Conservation (phyloP, 2,329 filamentous ascomycete species). For the Hypoxylon sp. region DNA sequence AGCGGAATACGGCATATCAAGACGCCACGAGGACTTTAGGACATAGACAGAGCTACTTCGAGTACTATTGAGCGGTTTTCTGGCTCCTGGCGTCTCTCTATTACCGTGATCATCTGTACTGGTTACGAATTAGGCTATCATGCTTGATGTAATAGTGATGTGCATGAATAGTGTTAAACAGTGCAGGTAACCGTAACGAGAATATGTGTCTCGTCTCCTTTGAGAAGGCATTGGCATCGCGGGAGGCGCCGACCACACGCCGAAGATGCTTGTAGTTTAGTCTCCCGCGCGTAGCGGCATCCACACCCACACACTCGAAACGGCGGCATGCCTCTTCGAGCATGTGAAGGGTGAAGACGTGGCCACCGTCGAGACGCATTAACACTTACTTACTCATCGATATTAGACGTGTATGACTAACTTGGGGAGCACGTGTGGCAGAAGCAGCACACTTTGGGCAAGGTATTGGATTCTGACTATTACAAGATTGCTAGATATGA, state of each 20-base stretch:
- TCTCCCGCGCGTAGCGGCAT: constrained; percentile 28
- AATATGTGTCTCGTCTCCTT: constrained; percentile 13
- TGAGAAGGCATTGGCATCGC: constrained; percentile 28
- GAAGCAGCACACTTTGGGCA: constrained; percentile 14
- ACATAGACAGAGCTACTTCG: constrained; percentile 4
- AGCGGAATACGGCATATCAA: constrained; percentile 16
- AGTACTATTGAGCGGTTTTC: constrained; percentile 2
- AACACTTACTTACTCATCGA: constrained; percentile 26
- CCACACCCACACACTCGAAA: constrained; percentile 39
- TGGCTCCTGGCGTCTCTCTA: constrained; percentile 8
- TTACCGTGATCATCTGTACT: constrained; percentile 23
- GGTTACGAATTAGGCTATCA: constrained; percentile 28
- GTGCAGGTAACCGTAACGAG: constrained; percentile 24
- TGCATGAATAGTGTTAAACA: constrained; percentile 32
- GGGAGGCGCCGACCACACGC: constrained; percentile 39
- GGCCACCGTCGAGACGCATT: constrained; percentile 37
- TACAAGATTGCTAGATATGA: constrained; percentile 29
- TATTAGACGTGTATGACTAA: constrained; percentile 31
- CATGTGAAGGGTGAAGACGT: constrained; percentile 39
- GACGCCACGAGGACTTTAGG: constrained; percentile 1
- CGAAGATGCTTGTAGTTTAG: constrained; percentile 34
- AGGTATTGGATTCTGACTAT: constrained; percentile 14
- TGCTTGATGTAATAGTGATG: constrained; percentile 38
- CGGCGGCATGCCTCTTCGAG: constrained; percentile 19
- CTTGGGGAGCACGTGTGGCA: constrained; percentile 26